These are phyloP conservation scores for Polysphondylium violaceum DNA, from an alignment of 78 protist species.

Conservation along the genomic window DNA sequence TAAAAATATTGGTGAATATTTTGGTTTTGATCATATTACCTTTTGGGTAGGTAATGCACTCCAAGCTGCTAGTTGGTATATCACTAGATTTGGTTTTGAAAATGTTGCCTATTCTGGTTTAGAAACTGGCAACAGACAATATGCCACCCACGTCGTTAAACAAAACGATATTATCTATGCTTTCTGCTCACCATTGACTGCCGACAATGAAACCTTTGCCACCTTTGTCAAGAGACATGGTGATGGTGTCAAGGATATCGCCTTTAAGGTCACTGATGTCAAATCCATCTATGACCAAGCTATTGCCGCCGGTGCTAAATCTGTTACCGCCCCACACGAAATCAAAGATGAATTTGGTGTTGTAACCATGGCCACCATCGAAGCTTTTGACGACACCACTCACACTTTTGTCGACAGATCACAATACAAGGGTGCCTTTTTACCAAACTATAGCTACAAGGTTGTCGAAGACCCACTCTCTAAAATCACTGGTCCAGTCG, in stretches of 20 bases:
- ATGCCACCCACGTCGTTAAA: constrained; percentile 88
- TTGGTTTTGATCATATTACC: constrained; percentile 68
- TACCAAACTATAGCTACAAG: constrained; percentile 85
- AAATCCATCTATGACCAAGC: constrained; percentile 44
- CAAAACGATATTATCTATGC: constrained; percentile 74
- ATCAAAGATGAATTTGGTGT: constrained; percentile 89
- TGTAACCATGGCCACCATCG: constrained; percentile 87
- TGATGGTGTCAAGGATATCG: constrained; percentile 93
- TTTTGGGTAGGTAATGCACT: constrained; percentile 94
- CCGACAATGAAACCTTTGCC: constrained; percentile 59
- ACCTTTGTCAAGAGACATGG: constrained; percentile 87
- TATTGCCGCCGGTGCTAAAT: constrained; percentile 86
- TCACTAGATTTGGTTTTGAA: constrained; percentile 90
- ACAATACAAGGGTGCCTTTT: constrained; percentile 84
- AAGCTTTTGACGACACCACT: constrained; percentile 88
- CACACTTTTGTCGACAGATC: constrained; percentile 91
- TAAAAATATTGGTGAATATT: constrained; percentile 22
- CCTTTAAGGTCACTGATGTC: constrained; percentile 87
- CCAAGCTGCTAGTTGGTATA: constrained; percentile 91
- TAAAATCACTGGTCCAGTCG: constrained; percentile 41
- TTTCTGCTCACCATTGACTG: constrained; percentile 69
- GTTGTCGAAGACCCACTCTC: constrained; percentile 67
- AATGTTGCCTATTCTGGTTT: constrained; percentile 90
- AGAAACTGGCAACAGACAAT: constrained; percentile 92
- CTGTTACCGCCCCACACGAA: constrained; percentile 86